Conservation (phyloP, 176 grass and related monocot genomes). For the Musa itinerans region DNA sequence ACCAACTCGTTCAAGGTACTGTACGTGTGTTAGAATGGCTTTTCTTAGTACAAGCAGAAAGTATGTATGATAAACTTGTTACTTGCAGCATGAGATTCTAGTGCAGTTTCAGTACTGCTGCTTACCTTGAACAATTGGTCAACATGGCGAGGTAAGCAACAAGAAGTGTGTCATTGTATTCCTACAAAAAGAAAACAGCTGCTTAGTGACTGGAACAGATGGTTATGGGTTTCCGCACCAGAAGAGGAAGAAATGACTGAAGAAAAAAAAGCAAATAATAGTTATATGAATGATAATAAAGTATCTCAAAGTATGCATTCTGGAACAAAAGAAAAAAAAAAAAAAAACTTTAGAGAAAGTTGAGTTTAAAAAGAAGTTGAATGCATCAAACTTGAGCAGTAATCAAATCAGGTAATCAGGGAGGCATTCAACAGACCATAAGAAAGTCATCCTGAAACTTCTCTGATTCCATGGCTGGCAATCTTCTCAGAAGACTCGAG, state of each 20-base stretch:
- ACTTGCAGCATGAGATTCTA: neutral
- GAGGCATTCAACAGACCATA: conserved; percentile 43
- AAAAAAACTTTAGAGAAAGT: neutral
- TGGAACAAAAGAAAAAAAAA: neutral
- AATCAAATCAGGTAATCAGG: neutral
- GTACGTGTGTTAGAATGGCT: neutral
- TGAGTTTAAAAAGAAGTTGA: conserved; percentile 4
- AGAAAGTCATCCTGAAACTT: conserved; percentile 97
- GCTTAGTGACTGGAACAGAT: conserved; percentile 7
- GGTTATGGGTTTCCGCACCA: neutral
- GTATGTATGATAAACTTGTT: neutral
- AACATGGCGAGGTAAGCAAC: conserved; percentile 97
- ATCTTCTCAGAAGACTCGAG: conserved; percentile 87
- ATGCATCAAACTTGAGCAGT: neutral
- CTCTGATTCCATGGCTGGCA: conserved; percentile 85
- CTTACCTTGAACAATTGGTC: conserved; percentile 89
- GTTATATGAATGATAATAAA: neutral
- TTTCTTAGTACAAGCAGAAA: neutral
- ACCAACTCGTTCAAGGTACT: conserved; percentile 92
- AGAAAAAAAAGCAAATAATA: neutral
- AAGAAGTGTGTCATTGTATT: conserved; percentile 94
- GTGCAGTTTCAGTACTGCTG: neutral
- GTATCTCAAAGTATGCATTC: neutral
- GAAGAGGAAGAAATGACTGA: neutral
- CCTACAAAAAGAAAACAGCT: conserved; percentile 40